Evolutionary conservation across 495 filamentous ascomycete species (phyloP), one percentile per base, ranked within the genome.

Genomic region (Penicillium canariense): DNA sequence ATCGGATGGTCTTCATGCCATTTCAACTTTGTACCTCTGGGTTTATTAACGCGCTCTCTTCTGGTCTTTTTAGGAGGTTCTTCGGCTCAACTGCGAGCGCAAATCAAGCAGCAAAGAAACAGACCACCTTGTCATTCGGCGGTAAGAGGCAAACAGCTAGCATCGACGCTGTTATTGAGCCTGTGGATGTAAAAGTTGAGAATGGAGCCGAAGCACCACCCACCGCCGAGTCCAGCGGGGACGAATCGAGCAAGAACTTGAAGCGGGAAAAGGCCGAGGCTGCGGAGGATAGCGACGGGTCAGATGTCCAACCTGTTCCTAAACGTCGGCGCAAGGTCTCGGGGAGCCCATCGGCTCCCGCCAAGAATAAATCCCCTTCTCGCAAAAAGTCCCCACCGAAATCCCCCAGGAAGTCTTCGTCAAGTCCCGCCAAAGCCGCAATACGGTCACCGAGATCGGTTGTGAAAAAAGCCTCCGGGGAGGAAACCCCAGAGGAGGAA

Each of bases 121-220:
- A 96, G 70, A 85, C 89, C 2, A 94, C 84, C 36, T 72, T 91
- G 15, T 76, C 85, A 1, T 90, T 91, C 58, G 78, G 80, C 6
- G 61, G 59, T 28, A 75, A 71, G 34, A 68, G 62, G 36, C 63
- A 62, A 25, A 70, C 67, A 14, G 53, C 61, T 4, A 65, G 60
- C 27, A 59, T 25, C 40, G 60, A 70, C 34, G 56, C 52, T 18
- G 28, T 34, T 12, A 55, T 65, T 10, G 48, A 48, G 20, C 36
- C 57, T 18, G 3, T 26, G 7, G 74, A 81, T 27, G 69, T 48
- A 18, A 56, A 72, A 17, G 45, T 59, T 23, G 52, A 59, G 9
- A 64, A 72, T 25, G 70, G 68, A 36, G 56, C 63, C 45, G 60
- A 69, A n/a, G 11, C 43, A 9, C 55, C 62, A 14, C 20, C 50